Evolutionary conservation across 2,329 filamentous ascomycete species (phyloP), one percentile per base, ranked within the genome.

Genomic region (Cercospora brassicicola): DNA sequence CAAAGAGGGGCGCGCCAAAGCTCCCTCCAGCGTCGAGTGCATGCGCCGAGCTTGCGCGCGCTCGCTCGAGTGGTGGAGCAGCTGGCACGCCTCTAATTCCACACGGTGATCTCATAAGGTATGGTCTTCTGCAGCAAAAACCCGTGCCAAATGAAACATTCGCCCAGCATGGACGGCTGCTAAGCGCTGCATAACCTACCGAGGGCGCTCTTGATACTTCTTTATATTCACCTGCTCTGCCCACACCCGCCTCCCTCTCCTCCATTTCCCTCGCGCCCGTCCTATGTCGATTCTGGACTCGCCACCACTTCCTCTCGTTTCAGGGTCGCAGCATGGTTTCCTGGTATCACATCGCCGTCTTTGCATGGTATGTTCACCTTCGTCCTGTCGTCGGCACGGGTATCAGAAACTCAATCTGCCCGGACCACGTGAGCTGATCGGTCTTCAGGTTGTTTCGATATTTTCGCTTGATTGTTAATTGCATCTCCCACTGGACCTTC

Each of bases 401-500:
- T 67, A 63, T 56, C 66, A 67, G 68, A 71, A 70, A 68, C 67
- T 60, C 69, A 73, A 68, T 66, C 57, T 65, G 45, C 36, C 42
- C 62, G 55, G 39, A 31, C 66, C 73, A 75, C 73, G 69, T 71
- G 73, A 71, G 68, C 74, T 76, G 36, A 76, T 65, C 60, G 61
- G 36, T 74, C 42, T 33, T 64, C 77, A 96, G 94, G 88, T 77
- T 94, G 69, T 93, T 96, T 84, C 91, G 94, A 74, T 97, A 97
- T 82, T 76, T 93, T 69, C 91, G 94, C 72, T 86, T 96, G 73
- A 84, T 96, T 74, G 89, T 96, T 74, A 95, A 97, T 78, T 88
- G 92, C 75, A 83, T 91, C 75, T 93, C 91, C 75, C 94, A 96
- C 79, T 95, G 92, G 91, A 85, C 84, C 10, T 97, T 96, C 83